These are phyloP conservation scores for Camellia japonica DNA, from an alignment of 148 eudicot genomes.

Conservation along the genomic window DNA sequence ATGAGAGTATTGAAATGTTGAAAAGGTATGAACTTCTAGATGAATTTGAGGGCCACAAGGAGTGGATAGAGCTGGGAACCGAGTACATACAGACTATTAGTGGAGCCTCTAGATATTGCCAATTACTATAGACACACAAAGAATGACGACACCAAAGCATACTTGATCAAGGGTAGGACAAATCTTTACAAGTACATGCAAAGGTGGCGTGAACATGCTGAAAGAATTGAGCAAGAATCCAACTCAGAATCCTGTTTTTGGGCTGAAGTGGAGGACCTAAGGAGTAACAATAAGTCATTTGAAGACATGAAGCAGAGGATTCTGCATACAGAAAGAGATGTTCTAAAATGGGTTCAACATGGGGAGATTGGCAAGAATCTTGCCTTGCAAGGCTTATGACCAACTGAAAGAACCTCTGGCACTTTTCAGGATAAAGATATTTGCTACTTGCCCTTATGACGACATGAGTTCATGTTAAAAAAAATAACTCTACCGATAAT, in stretches of 20 bases:
- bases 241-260: constrained; percentile 68
- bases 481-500: background rate
- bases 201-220: constrained; percentile 72
- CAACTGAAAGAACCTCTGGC: background rate
- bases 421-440: background rate
- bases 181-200: constrained; percentile 62
- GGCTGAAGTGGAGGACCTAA: constrained; percentile 77
- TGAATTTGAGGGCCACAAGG: constrained; percentile 60
- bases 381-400: constrained; percentile 33
- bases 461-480: background rate
- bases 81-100: constrained; percentile 55
- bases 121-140: constrained; percentile 70
- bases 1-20: constrained; percentile 76
- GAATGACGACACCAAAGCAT: constrained; percentile 77
- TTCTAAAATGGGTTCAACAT: constrained; percentile 32
- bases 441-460: no score
- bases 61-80: constrained; percentile 87
- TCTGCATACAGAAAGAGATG: constrained; percentile 35
- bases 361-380: constrained; percentile 38
- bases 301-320: constrained; percentile 45
- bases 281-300: constrained; percentile 29
- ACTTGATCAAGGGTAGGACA: constrained; percentile 62
- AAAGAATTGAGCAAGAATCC: constrained; percentile 34
- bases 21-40: constrained; percentile 74
- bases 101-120: constrained; percentile 83